These are phyloP conservation scores for Pezicula neosporulosa DNA, from an alignment of 2,329 filamentous ascomycete species.

Conservation along the genomic window DNA sequence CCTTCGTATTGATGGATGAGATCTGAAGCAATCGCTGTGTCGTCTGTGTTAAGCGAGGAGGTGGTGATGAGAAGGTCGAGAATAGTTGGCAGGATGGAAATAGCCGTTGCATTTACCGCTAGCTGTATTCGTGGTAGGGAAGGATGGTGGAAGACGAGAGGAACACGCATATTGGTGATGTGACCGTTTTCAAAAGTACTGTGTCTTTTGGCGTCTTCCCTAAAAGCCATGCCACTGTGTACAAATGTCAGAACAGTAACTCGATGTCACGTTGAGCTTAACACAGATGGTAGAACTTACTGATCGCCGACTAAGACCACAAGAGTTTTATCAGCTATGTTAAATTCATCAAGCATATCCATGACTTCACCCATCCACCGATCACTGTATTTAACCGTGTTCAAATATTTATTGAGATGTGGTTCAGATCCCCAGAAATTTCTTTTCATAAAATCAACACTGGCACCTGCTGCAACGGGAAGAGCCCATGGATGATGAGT, in stretches of 20 bases:
- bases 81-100: conserved; percentile 41
- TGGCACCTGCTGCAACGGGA: conserved; percentile 27
- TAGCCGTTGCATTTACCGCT: conserved; percentile 34
- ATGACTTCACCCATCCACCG: conserved; percentile 35
- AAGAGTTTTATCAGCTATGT: conserved; percentile 40
- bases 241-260: not conserved
- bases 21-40: conserved; percentile 31
- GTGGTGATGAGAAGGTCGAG: conserved; percentile 40
- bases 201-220: conserved; percentile 33
- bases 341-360: conserved; percentile 37
- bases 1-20: conserved; percentile 42
- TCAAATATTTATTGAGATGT: conserved; percentile 36
- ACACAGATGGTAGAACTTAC: not conserved
- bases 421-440: conserved; percentile 11
- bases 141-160: conserved; percentile 40
- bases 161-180: conserved; percentile 39
- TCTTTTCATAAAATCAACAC: conserved; percentile 28
- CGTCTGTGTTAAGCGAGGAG: conserved; percentile 31
- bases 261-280: not conserved
- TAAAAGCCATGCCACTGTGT: conserved; percentile 34
- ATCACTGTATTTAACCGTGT: conserved; percentile 36
- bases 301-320: conserved; percentile 43
- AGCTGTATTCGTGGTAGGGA: conserved; percentile 37
- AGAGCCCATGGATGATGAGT: conserved; percentile 41
- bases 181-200: conserved; percentile 41